phyloP scores from a whole-genome alignment of 2,329 filamentous ascomycete species.

The Aspergillus felis region DNA sequence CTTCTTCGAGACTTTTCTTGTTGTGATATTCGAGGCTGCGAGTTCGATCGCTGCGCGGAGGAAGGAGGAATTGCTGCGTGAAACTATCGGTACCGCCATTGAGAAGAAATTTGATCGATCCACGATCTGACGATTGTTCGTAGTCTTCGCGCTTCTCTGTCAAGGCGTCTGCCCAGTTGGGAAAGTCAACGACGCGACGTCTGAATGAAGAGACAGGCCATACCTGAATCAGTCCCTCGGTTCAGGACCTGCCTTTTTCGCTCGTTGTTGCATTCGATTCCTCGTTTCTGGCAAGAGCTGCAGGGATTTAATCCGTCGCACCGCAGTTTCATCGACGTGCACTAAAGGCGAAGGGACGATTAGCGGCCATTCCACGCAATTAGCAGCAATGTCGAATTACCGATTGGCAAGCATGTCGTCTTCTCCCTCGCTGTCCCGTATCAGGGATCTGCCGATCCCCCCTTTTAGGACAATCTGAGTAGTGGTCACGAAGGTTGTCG shows the following conservation, averaged over 20 bases:
- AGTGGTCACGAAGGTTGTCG: constrained; percentile 47
- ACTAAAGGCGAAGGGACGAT: constrained; percentile 25
- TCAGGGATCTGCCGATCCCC: constrained; percentile 43
- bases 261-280: constrained; percentile 38
- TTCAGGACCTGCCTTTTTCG: constrained; percentile 18
- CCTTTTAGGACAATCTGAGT: constrained; percentile 39
- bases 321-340: constrained; percentile 46
- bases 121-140: constrained; percentile 37
- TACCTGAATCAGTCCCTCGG: constrained; percentile 18
- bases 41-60: constrained; percentile 36
- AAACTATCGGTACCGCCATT: constrained; percentile 46
- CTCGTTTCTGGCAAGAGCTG: constrained; percentile 42
- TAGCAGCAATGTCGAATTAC: constrained; percentile 22
- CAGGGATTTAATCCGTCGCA: constrained; percentile 45
- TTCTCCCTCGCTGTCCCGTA: constrained; percentile 43
- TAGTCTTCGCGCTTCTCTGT: constrained; percentile 25
- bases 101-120: constrained; percentile 45
- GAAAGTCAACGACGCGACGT: not conserved
- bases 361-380: not conserved
- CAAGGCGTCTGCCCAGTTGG: constrained; percentile 9
- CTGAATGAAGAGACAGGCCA: not conserved
- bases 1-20: constrained; percentile 23
- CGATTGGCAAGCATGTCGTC: constrained; percentile 47
- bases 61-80: constrained; percentile 43
- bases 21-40: constrained; percentile 36